phyloP scores from a whole-genome alignment of 345 rosid genomes.

The Melaleuca quinquenervia region DNA sequence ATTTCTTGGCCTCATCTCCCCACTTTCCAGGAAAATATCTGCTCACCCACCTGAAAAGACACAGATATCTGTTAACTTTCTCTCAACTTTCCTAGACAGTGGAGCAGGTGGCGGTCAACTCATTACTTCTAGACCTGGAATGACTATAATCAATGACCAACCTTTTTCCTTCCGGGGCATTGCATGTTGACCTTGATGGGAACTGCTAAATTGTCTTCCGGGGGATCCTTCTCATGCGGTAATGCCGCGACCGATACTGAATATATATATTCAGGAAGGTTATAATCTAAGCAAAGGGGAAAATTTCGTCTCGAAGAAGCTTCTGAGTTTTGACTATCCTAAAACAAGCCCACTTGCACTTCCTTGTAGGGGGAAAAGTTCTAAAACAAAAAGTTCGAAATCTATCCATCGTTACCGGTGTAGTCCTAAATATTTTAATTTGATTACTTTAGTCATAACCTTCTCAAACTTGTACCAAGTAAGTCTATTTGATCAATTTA shows the following conservation, averaged over 20 bases:
- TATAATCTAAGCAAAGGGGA: not conserved
- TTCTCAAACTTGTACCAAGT: no score
- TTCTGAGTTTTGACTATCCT: not conserved
- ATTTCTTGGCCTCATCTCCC: not conserved
- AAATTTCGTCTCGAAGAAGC: not conserved
- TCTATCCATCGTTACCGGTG: no score
- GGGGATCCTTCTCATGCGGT: not conserved
- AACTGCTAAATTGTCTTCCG: not conserved
- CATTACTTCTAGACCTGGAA: not conserved
- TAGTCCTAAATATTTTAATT: no score
- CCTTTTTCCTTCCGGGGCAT: not conserved
- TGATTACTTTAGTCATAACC: no score
- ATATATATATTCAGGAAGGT: not conserved
- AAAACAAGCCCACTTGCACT: not conserved
- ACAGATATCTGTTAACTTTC: not conserved
- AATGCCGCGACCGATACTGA: rapidly evolving
- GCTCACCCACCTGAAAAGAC: not conserved
- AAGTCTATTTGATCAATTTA: no score
- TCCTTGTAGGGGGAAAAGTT: not conserved
- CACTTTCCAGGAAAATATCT: not conserved
- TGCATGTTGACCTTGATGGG: not conserved
- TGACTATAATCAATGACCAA: not conserved
- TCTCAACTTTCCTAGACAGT: not conserved
- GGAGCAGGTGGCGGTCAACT: not conserved
- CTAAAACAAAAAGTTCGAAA: no score